Conservation (phyloP, 257 asterid species). For the Gynochthodes officinalis region DNA sequence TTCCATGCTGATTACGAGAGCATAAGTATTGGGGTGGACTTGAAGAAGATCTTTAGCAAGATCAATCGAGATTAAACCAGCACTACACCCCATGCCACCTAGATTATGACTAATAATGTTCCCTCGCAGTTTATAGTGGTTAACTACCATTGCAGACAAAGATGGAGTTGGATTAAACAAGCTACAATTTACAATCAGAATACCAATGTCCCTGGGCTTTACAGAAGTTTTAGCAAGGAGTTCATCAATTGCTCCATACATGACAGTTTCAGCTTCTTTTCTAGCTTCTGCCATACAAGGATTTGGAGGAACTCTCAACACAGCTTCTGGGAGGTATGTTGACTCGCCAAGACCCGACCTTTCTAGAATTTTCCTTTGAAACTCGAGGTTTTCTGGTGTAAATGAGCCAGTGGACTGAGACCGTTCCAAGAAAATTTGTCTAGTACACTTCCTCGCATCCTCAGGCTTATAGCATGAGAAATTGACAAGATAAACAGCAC, state of each 20-base stretch:
- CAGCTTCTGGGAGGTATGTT: conserved; percentile 72
- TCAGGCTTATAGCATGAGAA: conserved; percentile 77
- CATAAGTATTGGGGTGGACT: conserved; percentile 73
- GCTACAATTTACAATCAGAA: conserved; percentile 75
- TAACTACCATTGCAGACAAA: conserved; percentile 67
- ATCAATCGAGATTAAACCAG: conserved; percentile 75
- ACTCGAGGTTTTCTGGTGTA: conserved; percentile 48
- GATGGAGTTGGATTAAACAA: conserved; percentile 90
- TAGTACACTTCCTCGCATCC: conserved; percentile 58
- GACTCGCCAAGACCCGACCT: conserved; percentile 81
- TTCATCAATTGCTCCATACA: conserved; percentile 83
- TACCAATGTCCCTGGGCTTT: conserved; percentile 75
- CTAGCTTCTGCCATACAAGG: conserved; percentile 77
- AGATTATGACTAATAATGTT: conserved; percentile 64
- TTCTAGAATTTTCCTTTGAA: conserved; percentile 72
- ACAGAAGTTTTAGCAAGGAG: conserved; percentile 60
- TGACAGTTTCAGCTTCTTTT: conserved; percentile 71
- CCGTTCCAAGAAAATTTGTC: conserved; percentile 65
- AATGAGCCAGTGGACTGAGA: conserved; percentile 49
- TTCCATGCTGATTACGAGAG: conserved; percentile 76
- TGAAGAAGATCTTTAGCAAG: conserved; percentile 81
- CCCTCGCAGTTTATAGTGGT: conserved; percentile 76
- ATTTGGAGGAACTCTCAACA: conserved; percentile 62
- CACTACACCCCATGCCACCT: conserved; percentile 93
- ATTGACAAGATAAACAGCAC: conserved; percentile 69